Evolutionary conservation across 1,139 yeast genomes (phyloP).

Genomic region (Kodamaea anthophila): DNA sequence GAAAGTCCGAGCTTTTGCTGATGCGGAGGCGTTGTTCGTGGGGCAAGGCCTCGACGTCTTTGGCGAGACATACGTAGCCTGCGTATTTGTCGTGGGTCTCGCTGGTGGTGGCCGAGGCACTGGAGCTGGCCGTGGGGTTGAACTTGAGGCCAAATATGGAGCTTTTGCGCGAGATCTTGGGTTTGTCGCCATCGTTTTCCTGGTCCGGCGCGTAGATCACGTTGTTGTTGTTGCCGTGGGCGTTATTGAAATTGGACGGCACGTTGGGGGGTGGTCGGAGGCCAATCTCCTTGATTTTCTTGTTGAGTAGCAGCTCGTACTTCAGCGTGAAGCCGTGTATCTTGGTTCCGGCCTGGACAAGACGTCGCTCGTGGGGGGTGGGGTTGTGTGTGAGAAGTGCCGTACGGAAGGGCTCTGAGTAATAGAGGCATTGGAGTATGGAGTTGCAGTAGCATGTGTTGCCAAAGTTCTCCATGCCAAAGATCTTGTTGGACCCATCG

Average conservation of each 20-base stretch:
- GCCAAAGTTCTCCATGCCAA: constrained; percentile 95
- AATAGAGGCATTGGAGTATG: constrained; percentile 79
- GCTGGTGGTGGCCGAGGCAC: constrained; percentile 6
- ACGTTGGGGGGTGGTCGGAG: constrained; percentile 7
- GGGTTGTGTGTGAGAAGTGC: constrained; percentile 37
- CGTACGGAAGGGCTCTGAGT: constrained; percentile 62
- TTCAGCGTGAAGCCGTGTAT: constrained; percentile 43
- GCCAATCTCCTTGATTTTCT: constrained; percentile 33
- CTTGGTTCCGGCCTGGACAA: constrained; percentile 36
- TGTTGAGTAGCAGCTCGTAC: constrained; percentile 37
- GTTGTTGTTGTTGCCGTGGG: constrained; percentile 5
- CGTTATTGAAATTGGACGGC: constrained; percentile 5
- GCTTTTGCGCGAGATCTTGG: constrained; percentile 30
- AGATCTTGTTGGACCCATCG: constrained; percentile 66
- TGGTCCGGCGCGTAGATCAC: constrained; percentile 1
- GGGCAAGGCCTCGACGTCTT: constrained; percentile 29
- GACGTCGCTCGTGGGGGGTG: constrained; percentile 33
- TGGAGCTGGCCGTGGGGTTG: constrained; percentile 12
- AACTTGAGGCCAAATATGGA: constrained; percentile 40
- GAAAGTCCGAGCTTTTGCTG: constrained; percentile 27
- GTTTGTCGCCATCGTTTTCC: constrained; percentile 17
- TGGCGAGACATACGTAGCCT: constrained; percentile 24
- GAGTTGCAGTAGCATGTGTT: constrained; percentile 94
- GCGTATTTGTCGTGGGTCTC: constrained; percentile 9
- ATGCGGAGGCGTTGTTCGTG: constrained; percentile 32